These are phyloP conservation scores for Penicillium fuscoglaucum DNA, from an alignment of 2,329 filamentous ascomycete genomes.

Conservation along the genomic window DNA sequence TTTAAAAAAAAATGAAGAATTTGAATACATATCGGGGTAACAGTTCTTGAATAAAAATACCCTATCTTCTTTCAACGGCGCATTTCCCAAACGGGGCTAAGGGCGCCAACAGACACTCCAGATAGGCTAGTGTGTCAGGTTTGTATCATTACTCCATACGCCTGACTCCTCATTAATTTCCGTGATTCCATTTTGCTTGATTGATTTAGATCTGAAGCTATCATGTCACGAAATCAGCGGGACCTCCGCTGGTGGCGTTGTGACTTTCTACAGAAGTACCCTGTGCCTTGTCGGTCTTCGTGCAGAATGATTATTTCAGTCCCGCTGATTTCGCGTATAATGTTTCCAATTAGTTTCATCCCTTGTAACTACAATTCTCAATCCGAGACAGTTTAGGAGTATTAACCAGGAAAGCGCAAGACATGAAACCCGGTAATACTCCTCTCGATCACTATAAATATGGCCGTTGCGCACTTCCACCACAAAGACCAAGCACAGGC, in stretches of 20 bases:
- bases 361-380: background rate
- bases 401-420: background rate
- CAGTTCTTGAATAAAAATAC: background rate
- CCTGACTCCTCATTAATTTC: background rate
- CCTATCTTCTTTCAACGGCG: no score
- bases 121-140: background rate
- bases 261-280: background rate
- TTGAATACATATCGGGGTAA: background rate
- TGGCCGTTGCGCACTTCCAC: background rate
- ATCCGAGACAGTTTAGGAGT: background rate
- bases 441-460: conserved; percentile 1
- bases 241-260: conserved; percentile 2
- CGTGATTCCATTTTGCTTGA: background rate
- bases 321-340: background rate
- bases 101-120: conserved; percentile 4
- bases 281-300: background rate
- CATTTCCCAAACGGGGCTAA: background rate
- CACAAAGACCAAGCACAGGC: no score
- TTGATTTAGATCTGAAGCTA: background rate
- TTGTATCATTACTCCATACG: background rate
- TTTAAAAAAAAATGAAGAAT: no score
- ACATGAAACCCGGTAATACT: no score
- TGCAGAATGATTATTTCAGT: conserved; percentile 1
- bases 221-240: conserved; percentile 1
- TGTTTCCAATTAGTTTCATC: background rate